A percentile compares a stretch with the other conserved stretches of the same genome.
phyloP scores from a whole-genome alignment of 331 rosid genomes.

The Dryas integrifolia region DNA sequence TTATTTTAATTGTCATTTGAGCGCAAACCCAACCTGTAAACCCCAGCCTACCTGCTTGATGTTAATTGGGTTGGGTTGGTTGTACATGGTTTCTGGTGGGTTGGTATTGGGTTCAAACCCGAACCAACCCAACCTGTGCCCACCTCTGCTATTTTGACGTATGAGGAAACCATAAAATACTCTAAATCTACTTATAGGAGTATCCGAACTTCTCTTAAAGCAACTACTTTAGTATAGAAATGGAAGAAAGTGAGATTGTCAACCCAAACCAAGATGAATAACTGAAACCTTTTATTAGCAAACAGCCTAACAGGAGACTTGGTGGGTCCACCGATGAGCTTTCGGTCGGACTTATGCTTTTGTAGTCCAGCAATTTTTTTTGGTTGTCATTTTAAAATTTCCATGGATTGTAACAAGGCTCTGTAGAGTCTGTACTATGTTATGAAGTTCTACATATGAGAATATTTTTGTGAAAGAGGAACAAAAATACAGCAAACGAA shows the following conservation, averaged over 20 bases:
- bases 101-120: background rate
- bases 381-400: no score
- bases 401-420: background rate
- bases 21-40: no score
- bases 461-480: background rate
- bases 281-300: background rate
- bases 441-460: no score
- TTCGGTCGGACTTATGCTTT: background rate
- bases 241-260: background rate
- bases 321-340: background rate
- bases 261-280: background rate
- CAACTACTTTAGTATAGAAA: background rate
- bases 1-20: no score
- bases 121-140: background rate
- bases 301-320: background rate
- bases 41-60: background rate
- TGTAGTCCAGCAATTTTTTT: background rate
- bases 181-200: background rate
- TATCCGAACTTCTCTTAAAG: background rate
- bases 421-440: background rate
- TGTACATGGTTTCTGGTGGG: background rate
- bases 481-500: background rate
- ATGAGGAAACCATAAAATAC: background rate
- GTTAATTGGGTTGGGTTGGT: background rate
- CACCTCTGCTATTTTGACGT: background rate